Percentiles rank a stretch among this genome's conserved stretches.
Conservation (phyloP, 805 yeast species). For the Kazachstania taianensis region DNA sequence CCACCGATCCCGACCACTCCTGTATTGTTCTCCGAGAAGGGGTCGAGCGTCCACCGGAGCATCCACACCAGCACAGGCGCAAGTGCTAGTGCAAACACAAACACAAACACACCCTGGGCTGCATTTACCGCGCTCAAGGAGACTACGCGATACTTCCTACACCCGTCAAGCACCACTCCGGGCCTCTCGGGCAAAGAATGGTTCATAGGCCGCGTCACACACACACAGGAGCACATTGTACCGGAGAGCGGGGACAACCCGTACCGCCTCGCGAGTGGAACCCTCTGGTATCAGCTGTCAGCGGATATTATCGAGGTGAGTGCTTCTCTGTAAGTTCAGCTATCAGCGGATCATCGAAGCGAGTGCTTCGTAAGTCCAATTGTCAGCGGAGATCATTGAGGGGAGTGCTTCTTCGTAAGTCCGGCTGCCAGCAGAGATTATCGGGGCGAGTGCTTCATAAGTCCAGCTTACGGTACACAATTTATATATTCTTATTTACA, state of each 20-base stretch:
- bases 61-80: no score
- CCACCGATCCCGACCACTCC: conserved; percentile 22
- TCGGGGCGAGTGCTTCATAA: not conserved
- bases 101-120: conserved; percentile 64
- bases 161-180: conserved; percentile 19
- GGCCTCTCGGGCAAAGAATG: conserved; percentile 48
- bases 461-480: not conserved
- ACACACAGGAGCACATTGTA: conserved; percentile 46
- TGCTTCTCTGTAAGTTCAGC: no score
- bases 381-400: no score
- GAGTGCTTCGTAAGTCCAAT: no score
- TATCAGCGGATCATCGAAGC: no score
- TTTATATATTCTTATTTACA: conserved; percentile 1
- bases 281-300: conserved; percentile 53
- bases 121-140: conserved; percentile 74
- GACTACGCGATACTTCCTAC: conserved; percentile 72
- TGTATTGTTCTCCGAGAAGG: not conserved
- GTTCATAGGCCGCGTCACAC: conserved; percentile 62
- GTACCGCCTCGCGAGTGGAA: conserved; percentile 50
- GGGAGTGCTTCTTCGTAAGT: no score
- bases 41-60: no score
- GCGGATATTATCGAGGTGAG: no score
- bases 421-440: no score
- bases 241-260: conserved; percentile 46
- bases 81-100: conserved; percentile 10